phyloP scores from a whole-genome alignment of 257 asterid genomes.

The Ajuga chamaepitys region DNA sequence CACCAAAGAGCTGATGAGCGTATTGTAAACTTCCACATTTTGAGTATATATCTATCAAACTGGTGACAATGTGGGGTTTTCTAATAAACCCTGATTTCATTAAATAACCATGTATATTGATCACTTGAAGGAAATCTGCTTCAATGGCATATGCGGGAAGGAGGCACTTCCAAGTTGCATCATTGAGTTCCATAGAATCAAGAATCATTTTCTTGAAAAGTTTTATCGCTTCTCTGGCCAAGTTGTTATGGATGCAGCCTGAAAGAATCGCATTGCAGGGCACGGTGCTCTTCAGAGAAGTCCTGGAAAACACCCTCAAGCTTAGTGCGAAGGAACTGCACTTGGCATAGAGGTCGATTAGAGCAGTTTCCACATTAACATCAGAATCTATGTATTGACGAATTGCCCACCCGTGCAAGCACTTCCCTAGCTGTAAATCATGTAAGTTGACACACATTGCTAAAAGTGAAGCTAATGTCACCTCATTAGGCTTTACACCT shows the following conservation, averaged over 20 bases:
- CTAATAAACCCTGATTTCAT: conserved; percentile 60
- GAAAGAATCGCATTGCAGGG: conserved; percentile 91
- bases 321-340: conserved; percentile 45
- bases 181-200: conserved; percentile 49
- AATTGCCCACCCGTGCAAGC: conserved; percentile 83
- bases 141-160: conserved; percentile 81
- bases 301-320: conserved; percentile 48
- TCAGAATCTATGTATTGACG: conserved; percentile 57
- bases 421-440: conserved; percentile 69
- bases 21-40: conserved; percentile 62
- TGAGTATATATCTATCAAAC: conserved; percentile 67
- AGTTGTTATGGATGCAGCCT: conserved; percentile 58
- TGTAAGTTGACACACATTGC: conserved; percentile 49
- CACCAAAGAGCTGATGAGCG: conserved; percentile 53
- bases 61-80: conserved; percentile 58
- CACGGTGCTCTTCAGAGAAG: conserved; percentile 59
- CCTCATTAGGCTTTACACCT: conserved; percentile 77
- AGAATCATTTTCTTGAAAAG: conserved; percentile 69
- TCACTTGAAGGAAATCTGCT: conserved; percentile 66
- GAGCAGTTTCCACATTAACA: conserved; percentile 74
- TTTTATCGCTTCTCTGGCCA: conserved; percentile 47
- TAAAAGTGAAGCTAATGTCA: conserved; percentile 70
- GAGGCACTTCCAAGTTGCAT: conserved; percentile 77
- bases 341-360: conserved; percentile 79
- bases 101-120: conserved; percentile 59